Base-by-base conservation (phyloP, 2,329 filamentous ascomycete genomes). In the Sporothrix euskadiensis region DNA sequence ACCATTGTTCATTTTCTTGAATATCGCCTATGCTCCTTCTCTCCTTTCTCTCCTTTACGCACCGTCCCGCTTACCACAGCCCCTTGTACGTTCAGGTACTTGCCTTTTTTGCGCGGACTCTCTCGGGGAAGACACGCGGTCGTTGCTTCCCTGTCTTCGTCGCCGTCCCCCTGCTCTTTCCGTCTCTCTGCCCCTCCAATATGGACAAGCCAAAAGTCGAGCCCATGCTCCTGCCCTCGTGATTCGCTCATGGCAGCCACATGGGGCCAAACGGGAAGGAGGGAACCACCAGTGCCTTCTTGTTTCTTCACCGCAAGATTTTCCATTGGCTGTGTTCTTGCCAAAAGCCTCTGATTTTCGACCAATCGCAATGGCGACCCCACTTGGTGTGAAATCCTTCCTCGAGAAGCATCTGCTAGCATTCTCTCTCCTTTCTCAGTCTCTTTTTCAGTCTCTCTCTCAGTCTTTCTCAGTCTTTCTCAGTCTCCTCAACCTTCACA, bases 301-400 rank as follows among this genome's bases (percentile, higher is more conserved):
- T 35, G 59, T 41, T 52, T 52, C 47, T 68, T 35, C 49, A 69
- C 71, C 19, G 30, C 41, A 69, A 22, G 54, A 69, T 54, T 69
- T 69, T 63, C 44, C 65, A 73, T 73, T 73, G 71, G 71, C 54
- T 61, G 30, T 54, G 16, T 61, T 44, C 35, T 2, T 35, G 22
- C 22, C 35, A 35, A 44, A 68, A 56, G 14, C 1, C 26, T 16
- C 59, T 39, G 26, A 68, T 47, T 73, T 73, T 69, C n/a, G 30
- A 41, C 71, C 71, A 73, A 73, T 73, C 63, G 59, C n/a, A 26
- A 7, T 16, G 10, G 9, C 1, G 14, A 30, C 16, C 71, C 71
- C 59, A 66, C 59, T 72, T 66, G 59, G 59, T 57, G 57, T 41
- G 47, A 44, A 63, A 54, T 35, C 69, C 59, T 26, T 52, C n/a